Evolutionary conservation across 176 grass and related monocot species (phyloP).

Genomic region (Miscanthus lutarioriparius): DNA sequence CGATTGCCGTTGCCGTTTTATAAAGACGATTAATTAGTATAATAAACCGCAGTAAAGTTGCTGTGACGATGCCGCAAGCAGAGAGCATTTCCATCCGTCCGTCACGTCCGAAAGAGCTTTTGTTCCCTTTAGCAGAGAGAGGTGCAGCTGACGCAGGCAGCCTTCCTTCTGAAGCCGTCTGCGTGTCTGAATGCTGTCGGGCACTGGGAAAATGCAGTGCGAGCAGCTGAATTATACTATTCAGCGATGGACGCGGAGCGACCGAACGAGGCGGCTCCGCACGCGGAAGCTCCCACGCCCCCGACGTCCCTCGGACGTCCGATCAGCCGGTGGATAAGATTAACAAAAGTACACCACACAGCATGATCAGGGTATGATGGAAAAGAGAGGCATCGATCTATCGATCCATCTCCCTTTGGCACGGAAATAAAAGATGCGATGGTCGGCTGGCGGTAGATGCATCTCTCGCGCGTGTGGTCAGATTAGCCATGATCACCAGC

Average conservation of each 20-base stretch:
- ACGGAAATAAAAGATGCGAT: constrained; percentile 25
- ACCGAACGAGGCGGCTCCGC: constrained; percentile 3
- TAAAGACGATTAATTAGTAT: no score
- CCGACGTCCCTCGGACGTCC: background rate
- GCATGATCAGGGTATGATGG: constrained; percentile 9
- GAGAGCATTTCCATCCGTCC: background rate
- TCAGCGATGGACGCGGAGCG: background rate
- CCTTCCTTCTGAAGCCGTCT: constrained; percentile 9
- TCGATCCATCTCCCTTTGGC: constrained; percentile 14
- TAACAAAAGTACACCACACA: background rate
- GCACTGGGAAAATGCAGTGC: background rate
- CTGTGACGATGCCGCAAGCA: no score
- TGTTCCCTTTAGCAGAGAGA: background rate
- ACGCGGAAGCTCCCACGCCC: background rate
- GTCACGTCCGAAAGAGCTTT: background rate
- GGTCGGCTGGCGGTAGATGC: background rate
- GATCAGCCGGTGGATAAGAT: background rate
- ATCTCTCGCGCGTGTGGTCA: background rate
- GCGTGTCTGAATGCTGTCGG: background rate
- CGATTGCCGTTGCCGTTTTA: no score
- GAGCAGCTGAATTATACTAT: background rate
- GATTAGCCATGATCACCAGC: constrained; percentile 4
- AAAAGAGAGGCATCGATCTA: background rate
- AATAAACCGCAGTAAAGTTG: no score
- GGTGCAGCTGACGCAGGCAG: background rate